Evolutionary conservation across 2,329 filamentous ascomycete species (phyloP).

Genomic region (Rutstroemia sp.): DNA sequence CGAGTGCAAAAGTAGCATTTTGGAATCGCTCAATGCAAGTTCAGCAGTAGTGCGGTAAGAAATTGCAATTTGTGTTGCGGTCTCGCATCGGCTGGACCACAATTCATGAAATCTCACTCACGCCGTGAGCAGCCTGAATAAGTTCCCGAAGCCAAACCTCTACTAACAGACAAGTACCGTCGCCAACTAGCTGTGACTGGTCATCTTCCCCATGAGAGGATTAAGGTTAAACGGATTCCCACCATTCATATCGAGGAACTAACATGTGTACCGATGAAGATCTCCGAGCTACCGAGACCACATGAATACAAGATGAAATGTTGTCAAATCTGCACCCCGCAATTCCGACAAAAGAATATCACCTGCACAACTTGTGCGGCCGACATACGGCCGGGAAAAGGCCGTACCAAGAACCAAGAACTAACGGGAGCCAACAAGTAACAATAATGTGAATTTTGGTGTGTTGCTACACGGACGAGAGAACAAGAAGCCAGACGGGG

Average conservation of each 20-base stretch:
- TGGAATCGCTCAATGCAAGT: background rate
- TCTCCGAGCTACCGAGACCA: constrained; percentile 1
- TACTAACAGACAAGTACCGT: background rate
- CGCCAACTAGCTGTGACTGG: too few species aligned
- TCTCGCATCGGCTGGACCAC: too few species aligned
- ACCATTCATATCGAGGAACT: background rate
- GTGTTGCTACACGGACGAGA: too few species aligned
- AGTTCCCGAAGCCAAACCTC: background rate
- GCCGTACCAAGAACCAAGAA: background rate
- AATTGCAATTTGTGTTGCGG: too few species aligned
- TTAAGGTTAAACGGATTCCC: too few species aligned
- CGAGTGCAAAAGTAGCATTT: background rate
- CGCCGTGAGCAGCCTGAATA: background rate
- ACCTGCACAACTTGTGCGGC: constrained; percentile 1
- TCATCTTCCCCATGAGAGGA: too few species aligned
- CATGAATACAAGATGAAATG: background rate
- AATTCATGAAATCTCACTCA: background rate
- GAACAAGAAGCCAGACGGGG: background rate
- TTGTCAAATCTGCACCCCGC: constrained; percentile 7
- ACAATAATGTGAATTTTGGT: too few species aligned
- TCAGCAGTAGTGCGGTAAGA: too few species aligned
- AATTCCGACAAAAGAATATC: constrained; percentile 3
- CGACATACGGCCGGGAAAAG: constrained; percentile 6
- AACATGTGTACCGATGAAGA: background rate
- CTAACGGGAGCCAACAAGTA: too few species aligned